Base-by-base conservation (phyloP, 768 basidiomycete species). In the Mycena vulgaris region DNA sequence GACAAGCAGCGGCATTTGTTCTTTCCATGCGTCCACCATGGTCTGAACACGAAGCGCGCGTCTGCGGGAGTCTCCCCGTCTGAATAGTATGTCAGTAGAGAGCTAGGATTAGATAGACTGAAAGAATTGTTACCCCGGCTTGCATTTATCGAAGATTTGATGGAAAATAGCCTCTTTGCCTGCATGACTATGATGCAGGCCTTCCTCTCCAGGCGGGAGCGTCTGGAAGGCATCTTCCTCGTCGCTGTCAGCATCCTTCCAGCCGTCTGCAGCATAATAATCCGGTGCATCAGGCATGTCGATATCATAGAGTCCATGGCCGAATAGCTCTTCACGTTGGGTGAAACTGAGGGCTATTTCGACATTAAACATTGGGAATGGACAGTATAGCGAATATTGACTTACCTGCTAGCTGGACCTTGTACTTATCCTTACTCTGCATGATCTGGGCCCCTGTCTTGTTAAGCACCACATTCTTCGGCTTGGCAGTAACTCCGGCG, bases 181-280 rank as follows among this genome's bases (percentile, higher is more conserved):
- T 2, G 40, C 67, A 35, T 69, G 48, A 31, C 67, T 69, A 30
- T 69, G 59, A 35, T 25, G 39, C 9, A 35, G 47, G 1, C 67
- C 67, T 27, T 68, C 66, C 27, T 68, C 66, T 2, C 66, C 66
- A 3, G 66, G 58, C 2, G 66, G 66, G 21, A 60, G 57, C 1
- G 31, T n/a, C 3, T 45, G 21, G n/a, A 67, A 21, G 1, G 66
- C 49, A 8, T 39, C 49, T 25, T 61, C 37, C 9, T 49, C 59
- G 9, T 68, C 66, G 13, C 51, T 59, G 28, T 68, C 59, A 8
- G 23, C 5, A 11, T 58, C 61, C 8, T 53, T 49, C 39, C 52
- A 52, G 37, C 47, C 47, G n/a, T 52, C 59, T 0, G n/a, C 14
- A 2, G 48, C 5, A 13, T 31, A 64, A 16, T 45, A 53, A 6